Conservation (phyloP, 805 yeast species). For the Candida railenensis region DNA sequence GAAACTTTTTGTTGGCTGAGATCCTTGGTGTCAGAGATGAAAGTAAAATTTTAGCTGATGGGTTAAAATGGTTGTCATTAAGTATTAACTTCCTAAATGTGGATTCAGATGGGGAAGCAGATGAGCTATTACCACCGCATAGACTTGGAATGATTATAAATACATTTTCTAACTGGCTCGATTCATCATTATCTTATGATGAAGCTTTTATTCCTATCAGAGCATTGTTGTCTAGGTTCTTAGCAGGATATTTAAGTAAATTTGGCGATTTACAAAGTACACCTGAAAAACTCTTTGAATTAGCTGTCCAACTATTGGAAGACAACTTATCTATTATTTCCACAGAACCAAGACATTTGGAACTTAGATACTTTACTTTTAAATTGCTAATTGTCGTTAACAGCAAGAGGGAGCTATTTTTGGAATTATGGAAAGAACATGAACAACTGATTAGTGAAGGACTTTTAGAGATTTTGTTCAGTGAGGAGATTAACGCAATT, state of each 20-base stretch:
- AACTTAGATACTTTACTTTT: slow-evolving; percentile 48
- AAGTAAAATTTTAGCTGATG: slow-evolving; percentile 39
- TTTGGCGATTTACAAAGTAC: slow-evolving; percentile 8
- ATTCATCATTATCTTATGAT: slow-evolving; percentile 61
- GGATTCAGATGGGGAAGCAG: slow-evolving; percentile 17
- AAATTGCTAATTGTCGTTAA: slow-evolving; percentile 36
- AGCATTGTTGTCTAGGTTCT: slow-evolving; percentile 49
- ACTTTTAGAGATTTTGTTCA: slow-evolving; percentile 42
- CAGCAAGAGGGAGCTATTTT: slow-evolving; percentile 10
- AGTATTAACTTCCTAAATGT: slow-evolving; percentile 43
- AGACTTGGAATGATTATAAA: slow-evolving; percentile 62
- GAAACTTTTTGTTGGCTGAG: slow-evolving; percentile 66
- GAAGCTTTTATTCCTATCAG: slow-evolving; percentile 51
- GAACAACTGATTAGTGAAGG: slow-evolving; percentile 38
- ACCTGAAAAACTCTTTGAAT: slow-evolving; percentile 34
- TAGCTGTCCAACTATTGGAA: slow-evolving; percentile 37
- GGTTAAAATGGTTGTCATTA: slow-evolving; percentile 47
- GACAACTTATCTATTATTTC: slow-evolving; percentile 46
- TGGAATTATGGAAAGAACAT: slow-evolving; percentile 35
- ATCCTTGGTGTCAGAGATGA: slow-evolving; percentile 51
- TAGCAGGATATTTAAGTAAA: slow-evolving; percentile 20
- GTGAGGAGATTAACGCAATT: slow-evolving; percentile 15
- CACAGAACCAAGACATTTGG: slow-evolving; percentile 36
- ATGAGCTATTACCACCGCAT: slow-evolving; percentile 57
- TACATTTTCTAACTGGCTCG: slow-evolving; percentile 56